Evolutionary conservation across 169 alveolate species (phyloP).

Genomic region (Blepharisma undulans): DNA sequence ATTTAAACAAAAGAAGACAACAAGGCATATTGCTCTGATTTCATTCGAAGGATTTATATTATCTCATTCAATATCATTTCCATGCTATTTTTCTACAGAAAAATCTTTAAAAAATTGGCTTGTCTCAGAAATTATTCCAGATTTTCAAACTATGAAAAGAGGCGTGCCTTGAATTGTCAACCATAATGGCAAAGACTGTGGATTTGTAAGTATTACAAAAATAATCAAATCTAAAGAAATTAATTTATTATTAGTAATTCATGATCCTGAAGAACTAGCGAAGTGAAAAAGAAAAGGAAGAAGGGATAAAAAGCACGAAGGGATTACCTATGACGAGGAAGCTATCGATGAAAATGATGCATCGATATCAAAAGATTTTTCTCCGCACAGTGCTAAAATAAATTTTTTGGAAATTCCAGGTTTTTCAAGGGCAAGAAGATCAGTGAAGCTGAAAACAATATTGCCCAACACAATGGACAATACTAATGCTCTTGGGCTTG

Average conservation of each 20-base stretch:
- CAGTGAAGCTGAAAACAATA: not conserved
- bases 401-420: not conserved
- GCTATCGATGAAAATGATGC: not conserved
- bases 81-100: not conserved
- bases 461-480: not conserved
- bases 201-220: not conserved
- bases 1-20: not conserved
- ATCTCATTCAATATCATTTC: not conserved
- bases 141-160: not conserved
- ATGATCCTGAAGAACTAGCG: not conserved
- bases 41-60: not conserved
- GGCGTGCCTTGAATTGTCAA: not conserved
- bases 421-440: not conserved
- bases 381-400: not conserved
- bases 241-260: not conserved
- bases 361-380: not conserved
- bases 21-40: not conserved
- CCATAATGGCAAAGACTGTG: not conserved
- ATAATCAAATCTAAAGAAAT: not conserved
- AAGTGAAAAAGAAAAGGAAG: not conserved
- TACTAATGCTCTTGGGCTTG: not conserved
- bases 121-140: not conserved
- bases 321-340: not conserved
- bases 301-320: not conserved
- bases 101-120: not conserved